Evolutionary conservation across 768 basidiomycete genomes (phyloP).

Genomic region (Russula sp.): DNA sequence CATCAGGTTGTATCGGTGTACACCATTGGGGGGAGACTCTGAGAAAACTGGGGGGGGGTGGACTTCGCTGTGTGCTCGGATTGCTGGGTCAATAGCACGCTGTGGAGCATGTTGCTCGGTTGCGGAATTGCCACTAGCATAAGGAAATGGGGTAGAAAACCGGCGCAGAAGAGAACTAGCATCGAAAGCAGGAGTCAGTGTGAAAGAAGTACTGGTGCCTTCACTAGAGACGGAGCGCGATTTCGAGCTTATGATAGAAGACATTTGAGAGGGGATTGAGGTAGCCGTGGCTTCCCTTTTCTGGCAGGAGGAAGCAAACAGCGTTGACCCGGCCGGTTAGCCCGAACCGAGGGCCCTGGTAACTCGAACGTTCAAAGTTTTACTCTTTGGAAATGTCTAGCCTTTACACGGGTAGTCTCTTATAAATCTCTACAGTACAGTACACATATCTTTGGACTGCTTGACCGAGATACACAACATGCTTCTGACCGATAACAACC

Average conservation of each 20-base stretch:
- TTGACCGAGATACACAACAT: no score
- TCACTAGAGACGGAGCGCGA: neutral
- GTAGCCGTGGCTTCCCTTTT: no score
- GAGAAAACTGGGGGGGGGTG: neutral
- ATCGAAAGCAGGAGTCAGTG: neutral
- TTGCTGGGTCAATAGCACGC: neutral
- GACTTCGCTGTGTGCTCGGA: neutral
- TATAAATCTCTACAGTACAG: no score
- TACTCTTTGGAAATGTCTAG: no score
- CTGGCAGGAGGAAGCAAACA: no score
- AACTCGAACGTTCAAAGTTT: no score
- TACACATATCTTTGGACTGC: no score
- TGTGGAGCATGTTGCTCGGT: neutral
- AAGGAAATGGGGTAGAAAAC: conserved; percentile 8
- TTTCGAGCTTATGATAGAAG: no score
- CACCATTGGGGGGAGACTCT: neutral
- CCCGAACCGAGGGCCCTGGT: no score
- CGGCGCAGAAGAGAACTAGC: neutral
- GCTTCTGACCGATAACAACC: no score
- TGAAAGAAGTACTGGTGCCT: neutral
- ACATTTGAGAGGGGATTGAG: neutral
- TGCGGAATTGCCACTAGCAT: neutral
- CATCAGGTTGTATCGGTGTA: conserved; percentile 6
- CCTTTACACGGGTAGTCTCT: no score
- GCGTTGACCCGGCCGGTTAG: no score